phyloP scores from a whole-genome alignment of 2,329 filamentous ascomycete species.

The Nemania abortiva region DNA sequence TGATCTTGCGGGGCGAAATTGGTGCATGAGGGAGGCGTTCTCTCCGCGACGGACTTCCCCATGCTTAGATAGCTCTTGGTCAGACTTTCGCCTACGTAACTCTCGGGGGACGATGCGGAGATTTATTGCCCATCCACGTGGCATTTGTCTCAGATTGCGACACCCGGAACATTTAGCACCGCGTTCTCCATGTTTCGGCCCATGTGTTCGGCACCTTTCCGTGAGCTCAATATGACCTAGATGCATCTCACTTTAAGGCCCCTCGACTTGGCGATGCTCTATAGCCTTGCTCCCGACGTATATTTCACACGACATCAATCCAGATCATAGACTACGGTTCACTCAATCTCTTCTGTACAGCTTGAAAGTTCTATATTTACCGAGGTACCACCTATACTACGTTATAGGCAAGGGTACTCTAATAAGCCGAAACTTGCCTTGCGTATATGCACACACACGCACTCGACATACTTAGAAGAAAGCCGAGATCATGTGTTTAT shows the following conservation, averaged over 20 bases:
- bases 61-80: conserved; percentile 16
- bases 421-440: too few relatives aligned
- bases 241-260: not conserved
- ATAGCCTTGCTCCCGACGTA: not conserved
- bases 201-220: not conserved
- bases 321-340: not conserved
- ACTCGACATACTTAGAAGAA: not conserved
- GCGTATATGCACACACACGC: too few relatives aligned
- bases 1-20: conserved; percentile 25
- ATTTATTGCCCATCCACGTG: conserved; percentile 1
- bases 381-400: too few relatives aligned
- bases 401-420: too few relatives aligned
- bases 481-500: not conserved
- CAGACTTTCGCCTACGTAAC: conserved; percentile 3
- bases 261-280: not conserved
- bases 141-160: not conserved
- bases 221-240: not conserved
- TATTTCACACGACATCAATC: not conserved
- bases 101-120: conserved; percentile 11
- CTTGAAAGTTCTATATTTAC: too few relatives aligned
- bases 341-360: too few relatives aligned
- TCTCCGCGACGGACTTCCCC: conserved; percentile 7
- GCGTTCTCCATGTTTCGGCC: not conserved
- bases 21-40: not conserved
- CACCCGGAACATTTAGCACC: not conserved